A percentile compares a stretch with the other conserved stretches of the same genome.
Evolutionary conservation across 768 basidiomycete species (phyloP).

Genomic region (Termitomyces sp.): DNA sequence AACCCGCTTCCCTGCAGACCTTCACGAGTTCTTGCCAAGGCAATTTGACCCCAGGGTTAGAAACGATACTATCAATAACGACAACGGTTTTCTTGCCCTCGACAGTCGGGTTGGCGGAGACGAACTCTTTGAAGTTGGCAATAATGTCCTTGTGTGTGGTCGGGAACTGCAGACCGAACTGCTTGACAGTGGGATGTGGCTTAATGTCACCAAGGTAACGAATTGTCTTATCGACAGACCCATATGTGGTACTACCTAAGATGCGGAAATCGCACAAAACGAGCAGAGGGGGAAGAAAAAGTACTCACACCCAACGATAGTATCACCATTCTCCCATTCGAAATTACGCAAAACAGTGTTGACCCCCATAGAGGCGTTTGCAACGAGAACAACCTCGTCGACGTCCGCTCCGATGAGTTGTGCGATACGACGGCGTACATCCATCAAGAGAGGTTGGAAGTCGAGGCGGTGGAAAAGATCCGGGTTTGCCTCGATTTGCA

Average conservation of each 20-base stretch:
- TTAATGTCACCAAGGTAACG: slow-evolving; percentile 48
- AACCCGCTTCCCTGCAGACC: slow-evolving; percentile 56
- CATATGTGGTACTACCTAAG: slow-evolving; percentile 30
- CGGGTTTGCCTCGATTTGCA: slow-evolving; percentile 39
- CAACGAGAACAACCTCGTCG: slow-evolving; percentile 45
- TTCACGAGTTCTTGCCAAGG: slow-evolving; percentile 75
- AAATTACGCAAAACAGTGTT: slow-evolving; percentile 60
- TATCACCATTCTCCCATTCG: slow-evolving; percentile 54
- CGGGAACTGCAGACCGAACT: slow-evolving; percentile 50
- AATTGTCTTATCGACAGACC: slow-evolving; percentile 43
- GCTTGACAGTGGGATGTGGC: slow-evolving; percentile 45
- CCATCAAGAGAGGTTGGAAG: slow-evolving; percentile 22
- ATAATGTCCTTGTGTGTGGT: slow-evolving; percentile 39
- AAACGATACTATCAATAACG: slow-evolving; percentile 62
- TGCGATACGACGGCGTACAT: slow-evolving; percentile 39
- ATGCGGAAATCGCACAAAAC: not conserved
- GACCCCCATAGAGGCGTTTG: slow-evolving; percentile 53
- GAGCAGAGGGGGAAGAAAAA: not conserved
- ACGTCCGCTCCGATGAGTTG: slow-evolving; percentile 37
- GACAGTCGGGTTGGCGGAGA: slow-evolving; percentile 5
- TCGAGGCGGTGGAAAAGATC: slow-evolving; percentile 40
- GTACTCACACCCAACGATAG: slow-evolving; percentile 46
- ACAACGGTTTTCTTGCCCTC: slow-evolving; percentile 45
- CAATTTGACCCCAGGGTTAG: slow-evolving; percentile 59
- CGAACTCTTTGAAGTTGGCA: slow-evolving; percentile 27